Conservation (phyloP, 441 rosid species). For the Populus hybrid region DNA sequence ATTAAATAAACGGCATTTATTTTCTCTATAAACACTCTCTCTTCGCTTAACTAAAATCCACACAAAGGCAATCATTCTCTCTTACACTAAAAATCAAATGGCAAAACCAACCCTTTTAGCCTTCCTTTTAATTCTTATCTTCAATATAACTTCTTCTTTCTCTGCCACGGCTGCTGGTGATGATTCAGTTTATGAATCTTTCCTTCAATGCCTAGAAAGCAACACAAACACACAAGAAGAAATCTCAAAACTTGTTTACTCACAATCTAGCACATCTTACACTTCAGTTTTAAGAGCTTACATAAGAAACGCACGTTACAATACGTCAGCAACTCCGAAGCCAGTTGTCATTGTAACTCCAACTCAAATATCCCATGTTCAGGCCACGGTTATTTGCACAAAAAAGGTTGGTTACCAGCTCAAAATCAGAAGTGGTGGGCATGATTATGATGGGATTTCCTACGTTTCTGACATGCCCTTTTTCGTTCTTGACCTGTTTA, state of each 20-base stretch:
- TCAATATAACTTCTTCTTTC: not conserved
- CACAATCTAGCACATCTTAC: slow-evolving; percentile 7
- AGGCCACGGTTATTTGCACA: slow-evolving; percentile 52
- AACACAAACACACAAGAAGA: slow-evolving; percentile 15
- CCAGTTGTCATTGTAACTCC: slow-evolving; percentile 64
- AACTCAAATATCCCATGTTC: slow-evolving; percentile 44
- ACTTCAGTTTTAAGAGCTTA: slow-evolving; percentile 21
- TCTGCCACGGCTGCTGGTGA: not conserved
- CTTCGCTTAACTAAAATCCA: not conserved
- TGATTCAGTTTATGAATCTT: slow-evolving; percentile 6
- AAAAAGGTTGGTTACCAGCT: slow-evolving; percentile 36
- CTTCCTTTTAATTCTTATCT: not conserved
- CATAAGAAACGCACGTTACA: slow-evolving; percentile 26
- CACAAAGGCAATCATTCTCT: not conserved
- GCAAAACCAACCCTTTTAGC: not conserved
- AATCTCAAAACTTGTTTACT: slow-evolving; percentile 11
- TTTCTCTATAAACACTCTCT: not conserved
- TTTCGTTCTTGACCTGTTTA: slow-evolving; percentile 56
- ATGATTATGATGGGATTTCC: slow-evolving; percentile 69
- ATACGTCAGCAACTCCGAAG: slow-evolving; percentile 39
- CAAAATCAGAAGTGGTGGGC: slow-evolving; percentile 72
- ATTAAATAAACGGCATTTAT: not conserved
- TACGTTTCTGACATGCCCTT: slow-evolving; percentile 46
- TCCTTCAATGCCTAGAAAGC: slow-evolving; percentile 16
- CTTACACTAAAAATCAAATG: not conserved